These are phyloP conservation scores for Dictyostelium firmibasis DNA, from an alignment of 78 protist species.

Conservation along the genomic window DNA sequence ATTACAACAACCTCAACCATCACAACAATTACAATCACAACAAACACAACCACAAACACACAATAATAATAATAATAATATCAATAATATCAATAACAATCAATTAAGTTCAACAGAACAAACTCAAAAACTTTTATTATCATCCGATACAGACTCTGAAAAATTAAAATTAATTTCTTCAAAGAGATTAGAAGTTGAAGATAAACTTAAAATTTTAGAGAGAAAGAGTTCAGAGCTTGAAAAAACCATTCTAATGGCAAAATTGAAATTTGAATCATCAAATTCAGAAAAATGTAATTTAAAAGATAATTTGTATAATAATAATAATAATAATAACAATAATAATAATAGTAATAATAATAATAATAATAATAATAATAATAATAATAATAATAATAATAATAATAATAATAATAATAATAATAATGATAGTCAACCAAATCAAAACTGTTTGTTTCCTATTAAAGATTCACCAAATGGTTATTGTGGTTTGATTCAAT, in stretches of 20 bases:
- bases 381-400: background rate
- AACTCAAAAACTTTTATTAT: constrained; percentile 43
- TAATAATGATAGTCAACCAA: background rate
- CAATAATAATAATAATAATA: background rate
- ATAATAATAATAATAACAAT: background rate
- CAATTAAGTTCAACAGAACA: background rate
- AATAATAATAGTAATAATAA: background rate
- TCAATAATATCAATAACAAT: background rate
- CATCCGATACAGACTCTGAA: constrained; percentile 24
- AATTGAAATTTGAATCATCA: constrained; percentile 24
- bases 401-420: too few species aligned
- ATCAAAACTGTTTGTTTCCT: constrained; percentile 40
- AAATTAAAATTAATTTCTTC: constrained; percentile 24
- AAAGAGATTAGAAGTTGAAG: constrained; percentile 53
- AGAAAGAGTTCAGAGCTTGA: constrained; percentile 58
- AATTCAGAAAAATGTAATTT: background rate
- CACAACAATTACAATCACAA: background rate
- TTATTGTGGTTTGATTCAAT: constrained; percentile 42
- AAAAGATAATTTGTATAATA: background rate
- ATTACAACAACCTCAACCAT: background rate
- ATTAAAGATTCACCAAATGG: constrained; percentile 55
- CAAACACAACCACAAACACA: background rate
- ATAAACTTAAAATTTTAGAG: constrained; percentile 37
- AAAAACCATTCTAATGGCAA: constrained; percentile 29
- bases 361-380: background rate